Conservation (phyloP, 176 grass and related monocot genomes). For the Aegilops bicornis region DNA sequence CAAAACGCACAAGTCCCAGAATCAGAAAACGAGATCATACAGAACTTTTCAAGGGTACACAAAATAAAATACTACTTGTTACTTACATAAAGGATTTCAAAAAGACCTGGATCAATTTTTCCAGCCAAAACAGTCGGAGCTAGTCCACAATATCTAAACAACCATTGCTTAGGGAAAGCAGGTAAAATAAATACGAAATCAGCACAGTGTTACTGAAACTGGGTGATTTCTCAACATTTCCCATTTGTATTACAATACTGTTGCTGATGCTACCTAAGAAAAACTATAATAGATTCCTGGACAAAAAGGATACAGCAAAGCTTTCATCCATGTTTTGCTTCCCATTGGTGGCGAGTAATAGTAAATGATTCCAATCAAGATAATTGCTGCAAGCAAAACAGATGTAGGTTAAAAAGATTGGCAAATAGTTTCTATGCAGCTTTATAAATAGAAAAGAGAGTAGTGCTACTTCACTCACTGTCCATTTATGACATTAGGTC, state of each 20-base stretch:
- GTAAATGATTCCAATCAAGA: conserved; percentile 88
- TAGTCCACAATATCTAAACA: conserved; percentile 76
- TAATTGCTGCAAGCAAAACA: conserved; percentile 66
- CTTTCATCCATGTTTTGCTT: conserved; percentile 74
- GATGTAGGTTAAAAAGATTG: not conserved
- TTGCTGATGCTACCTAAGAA: not conserved
- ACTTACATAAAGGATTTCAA: conserved; percentile 93
- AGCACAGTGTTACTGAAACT: not conserved
- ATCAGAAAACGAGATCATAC: conserved; percentile 9
- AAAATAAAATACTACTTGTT: not conserved
- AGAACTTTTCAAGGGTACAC: not conserved
- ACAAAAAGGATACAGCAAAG: conserved; percentile 81
- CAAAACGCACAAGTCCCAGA: conserved; percentile 12
- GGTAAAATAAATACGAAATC: not conserved
- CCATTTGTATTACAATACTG: not conserved
- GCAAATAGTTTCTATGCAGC: not conserved
- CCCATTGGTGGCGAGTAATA: conserved; percentile 79
- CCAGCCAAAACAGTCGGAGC: conserved; percentile 81
- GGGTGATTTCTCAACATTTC: not conserved
- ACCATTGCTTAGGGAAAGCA: conserved; percentile 50
- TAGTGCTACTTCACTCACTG: not conserved
- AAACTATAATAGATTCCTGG: not conserved
- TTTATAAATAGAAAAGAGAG: conserved; percentile 17
- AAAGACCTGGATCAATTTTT: conserved; percentile 87
- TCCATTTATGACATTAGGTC: conserved; percentile 1